phyloP scores from a whole-genome alignment of 2,329 filamentous ascomycete species.

The Plenodomus tracheiphilus region DNA sequence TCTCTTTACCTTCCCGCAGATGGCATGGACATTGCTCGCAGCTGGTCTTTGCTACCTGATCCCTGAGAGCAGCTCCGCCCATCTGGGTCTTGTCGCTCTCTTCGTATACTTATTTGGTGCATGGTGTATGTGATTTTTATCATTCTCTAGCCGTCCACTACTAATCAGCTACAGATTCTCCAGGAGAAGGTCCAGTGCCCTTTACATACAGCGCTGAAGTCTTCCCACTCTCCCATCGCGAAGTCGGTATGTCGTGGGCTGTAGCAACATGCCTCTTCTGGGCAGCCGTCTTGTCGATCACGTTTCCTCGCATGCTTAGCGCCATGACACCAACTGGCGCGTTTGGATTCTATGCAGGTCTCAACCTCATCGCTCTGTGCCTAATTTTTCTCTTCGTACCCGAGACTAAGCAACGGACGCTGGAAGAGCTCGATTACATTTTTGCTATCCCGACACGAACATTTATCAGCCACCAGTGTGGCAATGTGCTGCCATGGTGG shows the following conservation, averaged over 20 bases:
- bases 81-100: conserved; percentile 55
- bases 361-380: conserved; percentile 32
- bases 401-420: conserved; percentile 36
- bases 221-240: conserved; percentile 67
- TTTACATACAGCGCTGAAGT: conserved; percentile 69
- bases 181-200: conserved; percentile 59
- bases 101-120: conserved; percentile 61
- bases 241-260: conserved; percentile 48
- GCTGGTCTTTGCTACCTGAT: conserved; percentile 59
- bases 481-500: conserved; percentile 50
- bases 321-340: conserved; percentile 43
- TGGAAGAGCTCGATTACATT: conserved; percentile 38
- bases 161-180: too few relatives aligned
- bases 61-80: conserved; percentile 40
- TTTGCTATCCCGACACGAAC: conserved; percentile 46
- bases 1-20: conserved; percentile 54
- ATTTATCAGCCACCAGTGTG: conserved; percentile 45
- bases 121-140: too few relatives aligned
- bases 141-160: too few relatives aligned
- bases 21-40: conserved; percentile 53
- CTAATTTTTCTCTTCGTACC: conserved; percentile 38
- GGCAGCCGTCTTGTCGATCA: conserved; percentile 45
- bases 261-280: conserved; percentile 48
- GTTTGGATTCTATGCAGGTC: conserved; percentile 45
- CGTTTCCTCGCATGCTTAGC: conserved; percentile 43